phyloP scores from a whole-genome alignment of 1,284 basidiomycete genomes.

The Vanrija pseudolonga region DNA sequence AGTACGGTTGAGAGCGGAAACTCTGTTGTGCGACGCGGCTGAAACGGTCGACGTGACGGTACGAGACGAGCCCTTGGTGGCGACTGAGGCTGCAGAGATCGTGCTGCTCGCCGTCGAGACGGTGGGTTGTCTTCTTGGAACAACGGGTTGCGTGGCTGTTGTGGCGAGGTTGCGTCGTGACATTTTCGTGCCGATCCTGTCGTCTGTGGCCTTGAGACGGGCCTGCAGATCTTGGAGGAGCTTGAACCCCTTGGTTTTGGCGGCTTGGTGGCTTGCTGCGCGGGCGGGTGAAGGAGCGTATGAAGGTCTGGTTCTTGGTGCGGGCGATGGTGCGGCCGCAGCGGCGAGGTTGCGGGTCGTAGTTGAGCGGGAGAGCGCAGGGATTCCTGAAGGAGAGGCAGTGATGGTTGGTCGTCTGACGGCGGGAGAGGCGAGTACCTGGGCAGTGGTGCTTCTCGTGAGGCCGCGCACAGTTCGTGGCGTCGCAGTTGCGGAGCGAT shows the following conservation, averaged over 20 bases:
- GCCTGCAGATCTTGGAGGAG: constrained; percentile 41
- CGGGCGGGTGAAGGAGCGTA: constrained; percentile 9
- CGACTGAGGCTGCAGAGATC: background rate
- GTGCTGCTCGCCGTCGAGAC: background rate
- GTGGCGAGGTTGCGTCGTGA: constrained; percentile 38
- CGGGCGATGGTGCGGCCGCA: background rate
- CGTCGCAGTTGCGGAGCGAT: background rate
- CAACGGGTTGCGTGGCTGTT: background rate
- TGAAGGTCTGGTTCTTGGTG: background rate
- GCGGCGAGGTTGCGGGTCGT: constrained; percentile 36
- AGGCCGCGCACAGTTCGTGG: background rate
- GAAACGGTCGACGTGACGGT: background rate
- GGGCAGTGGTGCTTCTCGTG: background rate
- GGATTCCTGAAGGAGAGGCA: constrained; percentile 29
- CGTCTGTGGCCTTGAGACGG: constrained; percentile 39
- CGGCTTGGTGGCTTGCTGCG: constrained; percentile 19
- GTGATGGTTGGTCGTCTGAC: constrained; percentile 1
- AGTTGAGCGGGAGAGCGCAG: constrained; percentile 34
- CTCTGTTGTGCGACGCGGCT: background rate
- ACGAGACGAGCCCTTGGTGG: background rate
- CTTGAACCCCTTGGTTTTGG: constrained; percentile 37
- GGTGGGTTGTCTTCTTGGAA: background rate
- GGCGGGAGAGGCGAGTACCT: background rate
- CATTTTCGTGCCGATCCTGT: constrained; percentile 35
- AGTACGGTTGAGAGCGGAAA: constrained; percentile 3